Evolutionary conservation across 1,284 basidiomycete genomes (phyloP), one percentile per base, ranked within the genome.

Genomic region (Leccinum subrobustum): DNA sequence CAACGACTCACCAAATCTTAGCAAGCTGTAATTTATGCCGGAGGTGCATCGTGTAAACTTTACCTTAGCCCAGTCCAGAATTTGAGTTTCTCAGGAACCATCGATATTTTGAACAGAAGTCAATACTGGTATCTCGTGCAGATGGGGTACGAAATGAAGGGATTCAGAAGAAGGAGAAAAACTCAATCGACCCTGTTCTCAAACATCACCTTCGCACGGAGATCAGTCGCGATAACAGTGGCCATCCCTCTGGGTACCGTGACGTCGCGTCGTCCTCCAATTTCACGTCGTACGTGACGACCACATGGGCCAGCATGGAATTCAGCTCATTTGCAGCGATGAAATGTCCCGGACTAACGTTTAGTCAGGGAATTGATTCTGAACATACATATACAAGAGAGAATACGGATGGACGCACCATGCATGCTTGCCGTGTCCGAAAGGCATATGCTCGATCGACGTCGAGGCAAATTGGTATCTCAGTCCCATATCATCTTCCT

Each of bases 211-310:
- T 57, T 61, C 1, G 62, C 60, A 16, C 12, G 35, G 1, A 56
- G 53, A 25, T 66, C 31, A 1, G 61, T 27, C 3, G n/a, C 0
- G 1, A 48, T 5, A 0, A 33, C 27, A 3, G 18, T 20, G 0
- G 29, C 35, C 6, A 60, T 12, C 5, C 53, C 6, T 8, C 3
- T 71, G 52, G 70, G 70, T 6, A 37, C 35, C 33, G 12, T 11
- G 33, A 73, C 74, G 39, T 68, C 70, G 57, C 60, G 7, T 60
- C 23, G 11, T 63, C 66, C 53, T 67, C 68, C 48, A 72, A 48
- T 33, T 67, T 75, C 20, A 76, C 35, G 52, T 76, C 74, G 52
- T 76, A 76, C 4, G 64, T 63, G 12, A 67, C 6, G 4, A 76
- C 61, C 11, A 74, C 6, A 16, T 73, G 64, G 0, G 73, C 75